Evolutionary conservation across 257 asterid species (phyloP), one percentile per base, ranked within the genome.

Genomic region (Sherardia arvensis): DNA sequence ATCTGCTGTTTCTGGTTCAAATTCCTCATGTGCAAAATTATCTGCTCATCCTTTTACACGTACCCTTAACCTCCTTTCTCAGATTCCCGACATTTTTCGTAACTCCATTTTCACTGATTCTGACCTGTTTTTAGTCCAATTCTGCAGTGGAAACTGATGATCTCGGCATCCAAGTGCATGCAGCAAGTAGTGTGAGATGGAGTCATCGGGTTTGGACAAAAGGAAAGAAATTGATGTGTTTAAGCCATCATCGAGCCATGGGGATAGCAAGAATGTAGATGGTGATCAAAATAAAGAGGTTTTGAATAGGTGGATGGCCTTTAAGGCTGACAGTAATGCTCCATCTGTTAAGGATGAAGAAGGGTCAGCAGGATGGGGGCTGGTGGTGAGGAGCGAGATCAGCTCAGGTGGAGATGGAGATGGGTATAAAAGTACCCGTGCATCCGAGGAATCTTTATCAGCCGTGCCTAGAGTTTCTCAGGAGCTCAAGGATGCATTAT

Each of bases 401-500:
- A 73, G 53, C 65, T 78, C 82, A 22, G 66, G 73, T 59, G 83
- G 66, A 51, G 92, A 74, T 23, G 86, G 84, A 65, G 88, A 43
- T 14, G 49, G 49, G 6, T 15, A 82, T 57, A 79, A 78, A 66
- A 63, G 59, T 38, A 79, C 73, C 77, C 59, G 59, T 53, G 88
- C 94, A 4, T 64, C 71, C 4, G 86, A 84, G 67, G 93, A 83
- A 53, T 76, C 84, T 15, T 8, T 4, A 17, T 30, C n/a, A n/a
- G 80, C n/a, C 20, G 82, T 74, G 12, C 96, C 95, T 22, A 78
- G 95, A 79, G 97, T 83, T 66, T 87, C 98, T 55, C 95, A 92
- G 80, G 98, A 92, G 63, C 71, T 92, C 65, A 92, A 81, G 87
- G 98, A 89, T 74, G 98, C 97, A 58, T 67, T 92, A 71, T 87